These are phyloP conservation scores for Coniferiporia sulphurascens DNA, from an alignment of 1,284 basidiomycete species.

Conservation along the genomic window DNA sequence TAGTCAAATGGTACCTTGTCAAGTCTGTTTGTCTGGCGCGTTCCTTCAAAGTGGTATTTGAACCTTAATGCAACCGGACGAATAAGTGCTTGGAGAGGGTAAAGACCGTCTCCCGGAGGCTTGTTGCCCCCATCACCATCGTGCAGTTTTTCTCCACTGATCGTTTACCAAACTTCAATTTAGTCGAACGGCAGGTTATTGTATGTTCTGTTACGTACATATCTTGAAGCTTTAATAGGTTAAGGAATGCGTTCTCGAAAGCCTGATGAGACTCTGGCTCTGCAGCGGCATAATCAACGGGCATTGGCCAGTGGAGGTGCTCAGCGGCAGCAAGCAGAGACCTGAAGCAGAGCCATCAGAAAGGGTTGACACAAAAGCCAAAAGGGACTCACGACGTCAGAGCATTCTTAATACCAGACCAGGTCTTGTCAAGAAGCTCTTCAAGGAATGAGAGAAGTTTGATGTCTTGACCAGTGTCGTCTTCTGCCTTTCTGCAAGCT, in stretches of 20 bases:
- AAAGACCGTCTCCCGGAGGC: slow-evolving; percentile 50
- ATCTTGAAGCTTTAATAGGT: slow-evolving; percentile 72
- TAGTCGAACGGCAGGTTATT: slow-evolving; percentile 8
- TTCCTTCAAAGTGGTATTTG: slow-evolving; percentile 92
- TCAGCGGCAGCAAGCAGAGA: slow-evolving; percentile 61
- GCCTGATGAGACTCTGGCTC: slow-evolving; percentile 44
- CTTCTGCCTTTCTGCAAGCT: slow-evolving; percentile 42
- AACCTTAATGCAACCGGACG: slow-evolving; percentile 85
- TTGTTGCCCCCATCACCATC: slow-evolving; percentile 18
- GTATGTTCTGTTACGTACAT: slow-evolving; percentile 47
- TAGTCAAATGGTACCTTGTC: slow-evolving; percentile 66
- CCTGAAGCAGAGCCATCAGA: slow-evolving; percentile 34
- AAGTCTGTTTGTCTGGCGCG: slow-evolving; percentile 82
- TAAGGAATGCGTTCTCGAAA: slow-evolving; percentile 73
- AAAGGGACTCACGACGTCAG: slow-evolving; percentile 53
- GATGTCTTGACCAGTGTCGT: slow-evolving; percentile 40
- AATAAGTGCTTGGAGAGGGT: slow-evolving; percentile 82
- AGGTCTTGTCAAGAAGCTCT: slow-evolving; percentile 60
- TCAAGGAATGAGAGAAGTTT: slow-evolving; percentile 56
- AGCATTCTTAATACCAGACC: slow-evolving; percentile 64
- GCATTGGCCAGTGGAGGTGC: slow-evolving; percentile 76
- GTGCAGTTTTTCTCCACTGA: slow-evolving; percentile 48
- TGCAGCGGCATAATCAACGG: slow-evolving; percentile 56
- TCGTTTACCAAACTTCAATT: neutral
- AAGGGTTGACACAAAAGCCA: neutral